Evolutionary conservation across 2,329 filamentous ascomycete species (phyloP).

Genomic region (Juglanconis juglandina): DNA sequence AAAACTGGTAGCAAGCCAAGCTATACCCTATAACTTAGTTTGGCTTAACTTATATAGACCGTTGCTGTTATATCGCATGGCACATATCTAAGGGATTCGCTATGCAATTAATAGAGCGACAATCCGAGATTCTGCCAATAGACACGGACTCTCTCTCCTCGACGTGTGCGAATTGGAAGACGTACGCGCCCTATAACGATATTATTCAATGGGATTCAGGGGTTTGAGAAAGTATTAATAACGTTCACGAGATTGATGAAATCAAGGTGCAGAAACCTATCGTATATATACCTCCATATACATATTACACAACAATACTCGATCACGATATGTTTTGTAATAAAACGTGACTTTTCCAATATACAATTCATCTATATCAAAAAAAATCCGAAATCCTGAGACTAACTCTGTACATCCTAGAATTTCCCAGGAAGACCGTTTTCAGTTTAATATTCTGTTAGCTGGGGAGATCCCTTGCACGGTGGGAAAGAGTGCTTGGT

Average conservation of each 20-base stretch:
- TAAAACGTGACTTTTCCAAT: no score
- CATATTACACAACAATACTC: no score
- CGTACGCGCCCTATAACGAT: conserved; percentile 3
- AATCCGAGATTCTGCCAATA: background rate
- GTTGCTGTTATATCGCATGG: background rate
- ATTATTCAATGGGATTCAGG: conserved; percentile 3
- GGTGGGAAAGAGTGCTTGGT: conserved; percentile 53
- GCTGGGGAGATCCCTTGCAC: conserved; percentile 38
- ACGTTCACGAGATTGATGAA: background rate
- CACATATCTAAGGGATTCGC: background rate
- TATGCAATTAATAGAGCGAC: background rate
- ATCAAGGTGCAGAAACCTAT: background rate
- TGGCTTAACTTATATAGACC: no score
- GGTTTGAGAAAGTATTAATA: background rate
- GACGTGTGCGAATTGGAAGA: conserved; percentile 4
- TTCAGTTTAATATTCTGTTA: conserved; percentile 36
- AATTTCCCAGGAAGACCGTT: background rate
- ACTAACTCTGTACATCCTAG: no score
- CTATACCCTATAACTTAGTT: no score
- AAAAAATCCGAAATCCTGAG: no score
- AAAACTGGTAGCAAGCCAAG: no score
- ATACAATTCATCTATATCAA: no score
- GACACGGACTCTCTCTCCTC: background rate
- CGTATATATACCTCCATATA: no score
- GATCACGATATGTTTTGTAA: no score